Percentiles rank a stretch among this genome's conserved stretches.
Evolutionary conservation across 1,139 yeast species (phyloP).

Genomic region (Meyerozyma athensensis): DNA sequence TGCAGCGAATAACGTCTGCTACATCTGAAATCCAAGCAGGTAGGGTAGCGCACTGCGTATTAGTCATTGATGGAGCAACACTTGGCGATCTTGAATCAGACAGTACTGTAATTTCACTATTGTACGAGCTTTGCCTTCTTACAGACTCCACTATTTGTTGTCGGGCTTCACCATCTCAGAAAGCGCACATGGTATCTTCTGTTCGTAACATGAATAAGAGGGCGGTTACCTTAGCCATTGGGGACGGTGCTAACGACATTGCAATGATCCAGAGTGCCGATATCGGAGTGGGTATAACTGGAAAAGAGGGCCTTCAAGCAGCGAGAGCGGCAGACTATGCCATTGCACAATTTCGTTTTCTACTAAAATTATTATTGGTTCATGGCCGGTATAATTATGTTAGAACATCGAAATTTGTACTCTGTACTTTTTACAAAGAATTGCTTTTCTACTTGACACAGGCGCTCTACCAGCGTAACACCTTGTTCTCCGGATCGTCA

Average conservation of each 20-base stretch:
- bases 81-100: slow-evolving; percentile 69
- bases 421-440: slow-evolving; percentile 94
- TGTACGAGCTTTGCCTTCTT: slow-evolving; percentile 77
- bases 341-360: slow-evolving; percentile 86
- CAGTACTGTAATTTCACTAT: slow-evolving; percentile 62
- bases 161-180: slow-evolving; percentile 95
- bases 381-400: slow-evolving; percentile 96
- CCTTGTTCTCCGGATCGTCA: slow-evolving; percentile 90
- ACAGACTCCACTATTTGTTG: slow-evolving; percentile 93
- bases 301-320: slow-evolving; percentile 95
- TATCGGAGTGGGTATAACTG: slow-evolving; percentile 95
- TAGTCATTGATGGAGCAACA: slow-evolving; percentile 90
- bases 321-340: slow-evolving; percentile 94
- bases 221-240: slow-evolving; percentile 88
- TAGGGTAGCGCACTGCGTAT: slow-evolving; percentile 85
- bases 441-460: slow-evolving; percentile 84
- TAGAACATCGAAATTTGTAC: slow-evolving; percentile 84
- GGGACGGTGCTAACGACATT: slow-evolving; percentile 99
- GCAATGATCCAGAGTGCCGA: slow-evolving; percentile 99
- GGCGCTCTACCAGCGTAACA: slow-evolving; percentile 78
- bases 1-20: slow-evolving; percentile 55
- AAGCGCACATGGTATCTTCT: slow-evolving; percentile 80
- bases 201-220: slow-evolving; percentile 62
- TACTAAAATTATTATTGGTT: slow-evolving; percentile 77
- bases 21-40: slow-evolving; percentile 59